Evolutionary conservation across 2,329 filamentous ascomycete species (phyloP), one percentile per base, ranked within the genome.

Genomic region (Claviceps digitariae): DNA sequence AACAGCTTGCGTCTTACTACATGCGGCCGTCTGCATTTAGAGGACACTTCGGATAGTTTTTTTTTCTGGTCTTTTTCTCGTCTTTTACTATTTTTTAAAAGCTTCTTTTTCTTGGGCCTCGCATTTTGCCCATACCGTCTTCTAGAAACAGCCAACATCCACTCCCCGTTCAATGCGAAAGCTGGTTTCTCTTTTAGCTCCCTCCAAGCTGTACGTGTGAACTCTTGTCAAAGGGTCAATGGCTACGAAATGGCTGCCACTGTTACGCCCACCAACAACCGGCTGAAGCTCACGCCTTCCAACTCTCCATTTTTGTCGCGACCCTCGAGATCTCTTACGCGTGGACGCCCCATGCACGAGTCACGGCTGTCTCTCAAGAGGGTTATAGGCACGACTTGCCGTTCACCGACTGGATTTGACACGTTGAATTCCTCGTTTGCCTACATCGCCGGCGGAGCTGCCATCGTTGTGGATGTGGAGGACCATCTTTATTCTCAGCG

Each of bases 401-500:
- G 76, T 59, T 87, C 86, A 4, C 84, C 89, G 43, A 90, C 86
- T 64, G 89, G 87, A 57, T 95, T 98, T 68, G 90, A 94, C 65
- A 83, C 81, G 58, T 82, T 91, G 56, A 74, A 84, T 43, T 80
- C 83, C 13, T 84, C 78, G 50, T 95, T 97, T 68, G 90, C 90
- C 53, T 93, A 95, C 66, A 90, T 90, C 57, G 91, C 93, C 9
- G 93, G 93, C 53, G 93, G 90, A 10, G 89, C 91, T 45, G 91
- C 89, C n/a, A 88, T 98, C 0, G 81, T 97, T 20, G 88, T 90
- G 8, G 83, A 87, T 60, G 75, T 96, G 51, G 81, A 88, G 58
- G 79, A 82, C 51, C 75, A 86, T 64, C 68, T 73, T 50, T 79
- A 78, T 62, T 78, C 78, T 1, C 91, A 97, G 66, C 84, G 89